A percentile compares a stretch with the other conserved stretches of the same genome.
These are phyloP conservation scores for Seiridium unicorne DNA, from an alignment of 2,329 filamentous ascomycete genomes.

Conservation along the genomic window DNA sequence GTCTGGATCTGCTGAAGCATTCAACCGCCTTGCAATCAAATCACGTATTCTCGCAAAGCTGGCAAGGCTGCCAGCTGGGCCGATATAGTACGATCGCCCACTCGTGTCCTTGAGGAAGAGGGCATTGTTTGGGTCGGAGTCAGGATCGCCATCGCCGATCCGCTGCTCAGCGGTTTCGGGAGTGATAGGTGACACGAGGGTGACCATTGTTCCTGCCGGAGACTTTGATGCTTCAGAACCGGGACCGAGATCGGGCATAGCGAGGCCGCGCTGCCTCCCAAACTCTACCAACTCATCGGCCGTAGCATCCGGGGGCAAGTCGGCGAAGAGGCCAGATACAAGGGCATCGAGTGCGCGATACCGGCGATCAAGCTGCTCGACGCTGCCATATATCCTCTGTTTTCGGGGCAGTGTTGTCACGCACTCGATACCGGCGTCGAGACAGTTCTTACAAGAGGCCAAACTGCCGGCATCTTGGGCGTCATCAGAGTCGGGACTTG, in stretches of 20 bases:
- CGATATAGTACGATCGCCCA: slow-evolving; percentile 21
- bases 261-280: slow-evolving; percentile 33
- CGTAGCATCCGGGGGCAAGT: slow-evolving; percentile 32
- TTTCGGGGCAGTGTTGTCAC: slow-evolving; percentile 42
- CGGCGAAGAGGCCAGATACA: slow-evolving; percentile 37
- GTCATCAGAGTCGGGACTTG: slow-evolving; percentile 5
- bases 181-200: slow-evolving; percentile 5
- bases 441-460: slow-evolving; percentile 36
- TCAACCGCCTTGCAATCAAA: slow-evolving; percentile 12
- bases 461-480: slow-evolving; percentile 17
- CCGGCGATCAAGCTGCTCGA: slow-evolving; percentile 40
- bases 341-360: slow-evolving; percentile 40
- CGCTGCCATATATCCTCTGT: slow-evolving; percentile 42
- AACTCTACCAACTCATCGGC: slow-evolving; percentile 37
- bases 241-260: slow-evolving; percentile 29
- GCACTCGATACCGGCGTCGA: slow-evolving; percentile 34
- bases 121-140: slow-evolving; percentile 4
- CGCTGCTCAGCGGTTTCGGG: slow-evolving; percentile 2
- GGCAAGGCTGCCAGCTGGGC: slow-evolving; percentile 18
- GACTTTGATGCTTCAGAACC: not conserved
- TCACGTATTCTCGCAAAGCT: slow-evolving; percentile 19
- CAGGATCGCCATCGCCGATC: slow-evolving; percentile 1
- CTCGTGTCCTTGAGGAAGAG: slow-evolving; percentile 18
- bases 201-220: not conserved
- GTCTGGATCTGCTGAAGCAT: not conserved